Evolutionary conservation across 2,329 filamentous ascomycete species (phyloP).

Genomic region (Pseudogymnoascus destructans): DNA sequence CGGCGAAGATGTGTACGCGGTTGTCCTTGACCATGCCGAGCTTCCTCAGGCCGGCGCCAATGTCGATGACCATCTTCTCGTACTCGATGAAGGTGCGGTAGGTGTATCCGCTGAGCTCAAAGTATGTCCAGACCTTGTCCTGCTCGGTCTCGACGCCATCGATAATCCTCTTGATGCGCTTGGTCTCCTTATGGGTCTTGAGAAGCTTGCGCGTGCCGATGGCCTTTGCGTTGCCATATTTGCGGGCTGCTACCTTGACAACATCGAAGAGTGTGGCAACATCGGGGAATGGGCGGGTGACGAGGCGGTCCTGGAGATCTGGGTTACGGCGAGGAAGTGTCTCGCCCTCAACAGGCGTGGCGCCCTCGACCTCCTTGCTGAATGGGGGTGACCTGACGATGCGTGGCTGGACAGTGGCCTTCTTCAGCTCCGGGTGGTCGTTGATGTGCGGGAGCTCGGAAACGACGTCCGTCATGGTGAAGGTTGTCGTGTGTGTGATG

Average conservation of each 20-base stretch:
- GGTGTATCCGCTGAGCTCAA: slow-evolving; percentile 67
- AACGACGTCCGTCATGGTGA: slow-evolving; percentile 7
- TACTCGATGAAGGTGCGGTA: slow-evolving; percentile 71
- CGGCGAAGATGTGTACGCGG: slow-evolving; percentile 67
- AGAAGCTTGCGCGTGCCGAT: slow-evolving; percentile 61
- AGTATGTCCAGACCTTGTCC: slow-evolving; percentile 82
- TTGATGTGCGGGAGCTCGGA: slow-evolving; percentile 2
- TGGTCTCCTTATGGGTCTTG: slow-evolving; percentile 67
- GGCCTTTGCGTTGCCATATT: slow-evolving; percentile 51
- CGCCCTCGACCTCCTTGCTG: slow-evolving; percentile 45
- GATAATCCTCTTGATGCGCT: slow-evolving; percentile 50
- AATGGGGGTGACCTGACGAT: slow-evolving; percentile 38
- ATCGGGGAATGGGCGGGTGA: slow-evolving; percentile 38
- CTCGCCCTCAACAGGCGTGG: slow-evolving; percentile 46
- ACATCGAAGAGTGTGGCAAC: slow-evolving; percentile 67
- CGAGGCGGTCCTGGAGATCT: slow-evolving; percentile 44
- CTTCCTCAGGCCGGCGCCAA: slow-evolving; percentile 59
- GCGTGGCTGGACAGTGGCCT: slow-evolving; percentile 21
- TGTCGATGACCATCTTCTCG: slow-evolving; percentile 51
- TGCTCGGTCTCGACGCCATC: slow-evolving; percentile 68
- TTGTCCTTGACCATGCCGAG: slow-evolving; percentile 57
- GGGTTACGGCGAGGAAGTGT: slow-evolving; percentile 51
- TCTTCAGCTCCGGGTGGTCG: slow-evolving; percentile 19
- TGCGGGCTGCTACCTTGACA: slow-evolving; percentile 50
- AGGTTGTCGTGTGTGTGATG: slow-evolving; percentile 6